phyloP scores from a whole-genome alignment of 257 asterid species.

The Coffea canephora region DNA sequence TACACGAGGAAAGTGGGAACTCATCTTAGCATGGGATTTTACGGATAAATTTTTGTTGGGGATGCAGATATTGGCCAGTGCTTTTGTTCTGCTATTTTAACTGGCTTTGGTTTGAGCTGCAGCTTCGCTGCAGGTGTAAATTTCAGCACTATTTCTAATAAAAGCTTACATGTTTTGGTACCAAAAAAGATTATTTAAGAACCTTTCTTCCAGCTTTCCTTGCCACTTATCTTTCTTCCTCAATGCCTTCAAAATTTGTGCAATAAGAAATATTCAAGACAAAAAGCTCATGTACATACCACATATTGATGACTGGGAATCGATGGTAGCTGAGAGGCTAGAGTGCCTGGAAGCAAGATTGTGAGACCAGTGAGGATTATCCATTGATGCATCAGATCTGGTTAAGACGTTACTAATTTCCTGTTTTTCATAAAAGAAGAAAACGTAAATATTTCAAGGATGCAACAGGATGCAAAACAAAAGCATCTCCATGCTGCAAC shows the following conservation, averaged over 20 bases:
- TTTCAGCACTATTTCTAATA: background rate
- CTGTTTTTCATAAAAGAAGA: conserved; percentile 33
- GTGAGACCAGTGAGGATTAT: conserved; percentile 35
- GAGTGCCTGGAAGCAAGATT: conserved; percentile 34
- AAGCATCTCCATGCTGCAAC: background rate
- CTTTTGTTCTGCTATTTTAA: too few relatives aligned
- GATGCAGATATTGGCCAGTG: too few relatives aligned
- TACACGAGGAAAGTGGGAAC: too few relatives aligned
- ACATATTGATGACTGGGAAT: conserved; percentile 69
- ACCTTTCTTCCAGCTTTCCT: background rate
- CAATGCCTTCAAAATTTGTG: background rate
- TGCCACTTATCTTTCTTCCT: background rate
- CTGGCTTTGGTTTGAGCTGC: too few relatives aligned
- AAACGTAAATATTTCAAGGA: background rate
- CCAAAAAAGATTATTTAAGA: background rate
- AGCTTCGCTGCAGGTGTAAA: too few relatives aligned
- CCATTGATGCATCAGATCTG: conserved; percentile 29
- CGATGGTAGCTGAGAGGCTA: conserved; percentile 41
- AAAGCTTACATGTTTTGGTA: background rate
- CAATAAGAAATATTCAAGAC: background rate
- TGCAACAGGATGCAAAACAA: background rate
- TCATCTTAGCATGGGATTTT: too few relatives aligned
- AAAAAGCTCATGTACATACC: conserved; percentile 35
- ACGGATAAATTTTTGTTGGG: too few relatives aligned
- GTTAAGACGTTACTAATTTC: conserved; percentile 40